Evolutionary conservation across 2,329 filamentous ascomycete species (phyloP).

Genomic region (Ophiostoma novo-ulmi): DNA sequence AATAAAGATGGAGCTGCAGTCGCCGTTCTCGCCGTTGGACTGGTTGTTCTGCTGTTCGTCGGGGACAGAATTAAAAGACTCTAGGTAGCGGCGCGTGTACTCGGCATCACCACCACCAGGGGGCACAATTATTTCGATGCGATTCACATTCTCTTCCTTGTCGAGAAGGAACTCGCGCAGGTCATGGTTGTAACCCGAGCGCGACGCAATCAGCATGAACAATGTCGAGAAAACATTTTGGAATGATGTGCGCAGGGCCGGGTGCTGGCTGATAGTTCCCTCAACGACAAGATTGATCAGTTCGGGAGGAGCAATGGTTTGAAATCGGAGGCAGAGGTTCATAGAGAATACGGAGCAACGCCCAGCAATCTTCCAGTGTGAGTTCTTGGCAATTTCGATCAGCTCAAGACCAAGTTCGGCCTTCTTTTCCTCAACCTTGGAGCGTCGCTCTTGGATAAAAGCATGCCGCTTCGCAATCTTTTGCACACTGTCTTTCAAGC

Average conservation of each 20-base stretch:
- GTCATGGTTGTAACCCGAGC: slow-evolving; percentile 77
- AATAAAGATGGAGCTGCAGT: slow-evolving; percentile 65
- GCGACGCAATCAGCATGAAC: slow-evolving; percentile 81
- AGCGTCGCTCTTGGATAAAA: slow-evolving; percentile 69
- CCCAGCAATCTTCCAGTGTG: slow-evolving; percentile 95
- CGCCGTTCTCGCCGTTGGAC: not conserved
- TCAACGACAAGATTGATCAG: slow-evolving; percentile 77
- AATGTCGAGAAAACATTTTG: slow-evolving; percentile 68
- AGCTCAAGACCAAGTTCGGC: slow-evolving; percentile 73
- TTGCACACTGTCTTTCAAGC: slow-evolving; percentile 48
- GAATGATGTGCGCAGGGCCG: slow-evolving; percentile 75
- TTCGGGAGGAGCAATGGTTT: slow-evolving; percentile 72
- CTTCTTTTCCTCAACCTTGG: slow-evolving; percentile 79
- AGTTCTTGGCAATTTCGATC: slow-evolving; percentile 66
- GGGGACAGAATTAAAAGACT: slow-evolving; percentile 62
- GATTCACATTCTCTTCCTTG: slow-evolving; percentile 71
- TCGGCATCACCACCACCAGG: slow-evolving; percentile 58
- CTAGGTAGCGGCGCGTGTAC: slow-evolving; percentile 75
- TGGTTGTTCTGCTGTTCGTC: slow-evolving; percentile 37
- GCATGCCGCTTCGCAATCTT: slow-evolving; percentile 62
- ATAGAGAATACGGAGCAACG: slow-evolving; percentile 86
- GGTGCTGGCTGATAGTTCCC: slow-evolving; percentile 86
- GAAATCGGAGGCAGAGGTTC: slow-evolving; percentile 86
- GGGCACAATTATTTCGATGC: slow-evolving; percentile 66
- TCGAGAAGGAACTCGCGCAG: slow-evolving; percentile 83